A percentile compares a stretch with the other conserved stretches of the same genome.
These are phyloP conservation scores for Globisporangium nagaii DNA, from an alignment of 352 stramenopile genomes.

Conservation along the genomic window DNA sequence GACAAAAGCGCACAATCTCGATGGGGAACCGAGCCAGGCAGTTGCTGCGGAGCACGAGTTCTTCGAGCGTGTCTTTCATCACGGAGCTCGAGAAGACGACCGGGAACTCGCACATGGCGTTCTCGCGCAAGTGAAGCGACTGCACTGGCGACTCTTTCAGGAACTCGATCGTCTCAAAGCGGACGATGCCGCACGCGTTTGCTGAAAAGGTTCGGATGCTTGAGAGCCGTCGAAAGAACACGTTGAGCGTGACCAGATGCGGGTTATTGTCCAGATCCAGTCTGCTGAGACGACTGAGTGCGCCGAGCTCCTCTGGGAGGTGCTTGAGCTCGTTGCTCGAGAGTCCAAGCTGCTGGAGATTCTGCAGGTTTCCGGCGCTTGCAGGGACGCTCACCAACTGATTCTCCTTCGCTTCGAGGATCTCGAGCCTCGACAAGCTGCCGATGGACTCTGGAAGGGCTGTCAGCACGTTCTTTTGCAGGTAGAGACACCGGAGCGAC, in stretches of 20 bases:
- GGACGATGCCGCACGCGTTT: constrained; percentile 30
- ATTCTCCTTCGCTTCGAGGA: constrained; percentile 38
- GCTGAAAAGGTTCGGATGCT: constrained; percentile 28
- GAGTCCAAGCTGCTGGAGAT: constrained; percentile 31
- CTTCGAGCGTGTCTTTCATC: constrained; percentile 45
- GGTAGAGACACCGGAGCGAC: constrained; percentile 25
- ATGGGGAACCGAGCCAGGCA: constrained; percentile 29
- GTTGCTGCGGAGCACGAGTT: constrained; percentile 34
- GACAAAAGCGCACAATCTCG: constrained; percentile 35
- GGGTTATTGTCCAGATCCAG: constrained; percentile 42
- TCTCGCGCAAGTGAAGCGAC: constrained; percentile 30
- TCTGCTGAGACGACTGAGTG: constrained; percentile 16
- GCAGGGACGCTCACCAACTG: constrained; percentile 29
- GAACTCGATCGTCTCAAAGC: constrained; percentile 39
- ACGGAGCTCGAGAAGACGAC: constrained; percentile 23
- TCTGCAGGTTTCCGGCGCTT: constrained; percentile 32
- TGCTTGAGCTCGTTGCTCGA: constrained; percentile 36
- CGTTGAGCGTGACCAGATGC: constrained; percentile 26
- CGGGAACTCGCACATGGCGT: constrained; percentile 37
- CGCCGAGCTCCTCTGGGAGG: constrained; percentile 35
- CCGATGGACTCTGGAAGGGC: constrained; percentile 38
- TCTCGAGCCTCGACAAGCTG: constrained; percentile 27
- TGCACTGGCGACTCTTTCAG: constrained; percentile 37
- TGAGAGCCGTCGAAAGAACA: constrained; percentile 28
- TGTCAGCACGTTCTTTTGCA: constrained; percentile 39